These are phyloP conservation scores for Cystobasidiaceae sp. DNA, from an alignment of 1,284 basidiomycete genomes.

Conservation along the genomic window DNA sequence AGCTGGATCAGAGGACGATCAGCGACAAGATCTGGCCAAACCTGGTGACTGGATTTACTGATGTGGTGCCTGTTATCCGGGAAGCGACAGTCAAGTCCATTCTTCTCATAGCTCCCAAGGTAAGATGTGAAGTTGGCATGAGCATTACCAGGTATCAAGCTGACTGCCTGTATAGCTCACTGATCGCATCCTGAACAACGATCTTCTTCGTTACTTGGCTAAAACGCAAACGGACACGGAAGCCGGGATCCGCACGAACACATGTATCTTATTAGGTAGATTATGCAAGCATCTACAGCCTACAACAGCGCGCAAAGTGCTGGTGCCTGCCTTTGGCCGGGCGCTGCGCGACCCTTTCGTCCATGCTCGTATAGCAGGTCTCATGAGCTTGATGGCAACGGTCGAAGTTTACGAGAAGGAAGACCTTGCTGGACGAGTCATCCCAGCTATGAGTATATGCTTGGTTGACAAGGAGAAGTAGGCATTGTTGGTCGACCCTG, in stretches of 20 bases:
- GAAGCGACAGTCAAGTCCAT: constrained; percentile 91
- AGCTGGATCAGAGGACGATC: constrained; percentile 77
- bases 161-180: constrained; percentile 56
- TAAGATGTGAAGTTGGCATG: constrained; percentile 47
- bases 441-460: constrained; percentile 73
- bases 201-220: constrained; percentile 84
- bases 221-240: constrained; percentile 89
- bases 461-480: constrained; percentile 71
- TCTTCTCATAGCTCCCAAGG: constrained; percentile 76
- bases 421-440: constrained; percentile 81
- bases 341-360: constrained; percentile 88
- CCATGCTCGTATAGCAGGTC: constrained; percentile 85
- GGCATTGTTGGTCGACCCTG: no score
- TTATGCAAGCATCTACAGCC: constrained; percentile 77
- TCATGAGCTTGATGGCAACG: constrained; percentile 95
- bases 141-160: neutral
- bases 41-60: constrained; percentile 89
- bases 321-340: constrained; percentile 88
- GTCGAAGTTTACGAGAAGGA: constrained; percentile 82
- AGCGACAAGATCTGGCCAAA: constrained; percentile 88
- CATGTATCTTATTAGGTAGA: constrained; percentile 90
- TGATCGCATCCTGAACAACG: constrained; percentile 93
- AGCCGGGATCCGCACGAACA: constrained; percentile 93
- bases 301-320: constrained; percentile 87
- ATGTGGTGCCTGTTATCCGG: constrained; percentile 86